Percentiles rank a stretch among this genome's conserved stretches.
These are phyloP conservation scores for Ophiostoma quercus DNA, from an alignment of 2,329 filamentous ascomycete genomes.

Conservation along the genomic window DNA sequence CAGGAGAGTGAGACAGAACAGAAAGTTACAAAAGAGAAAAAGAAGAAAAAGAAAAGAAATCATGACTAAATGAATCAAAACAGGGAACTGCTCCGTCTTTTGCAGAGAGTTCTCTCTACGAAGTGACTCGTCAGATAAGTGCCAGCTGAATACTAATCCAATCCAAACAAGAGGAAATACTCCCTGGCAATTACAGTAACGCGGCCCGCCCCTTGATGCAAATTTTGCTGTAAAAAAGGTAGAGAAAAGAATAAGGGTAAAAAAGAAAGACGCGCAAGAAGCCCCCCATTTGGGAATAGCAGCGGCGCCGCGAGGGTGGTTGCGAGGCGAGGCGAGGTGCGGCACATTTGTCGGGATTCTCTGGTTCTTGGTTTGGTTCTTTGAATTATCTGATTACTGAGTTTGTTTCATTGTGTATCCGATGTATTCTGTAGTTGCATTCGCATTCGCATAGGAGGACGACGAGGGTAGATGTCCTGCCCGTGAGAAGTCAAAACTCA, in stretches of 20 bases:
- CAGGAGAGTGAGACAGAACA: too few relatives aligned
- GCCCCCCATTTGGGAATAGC: slow-evolving; percentile 14
- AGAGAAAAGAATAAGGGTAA: background rate
- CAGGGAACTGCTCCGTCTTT: background rate
- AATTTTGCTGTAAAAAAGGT: too few relatives aligned
- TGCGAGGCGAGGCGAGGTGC: background rate
- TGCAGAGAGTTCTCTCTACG: background rate
- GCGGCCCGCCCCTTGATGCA: background rate
- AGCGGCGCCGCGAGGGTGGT: background rate
- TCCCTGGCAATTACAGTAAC: too few relatives aligned
- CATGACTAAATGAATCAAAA: background rate
- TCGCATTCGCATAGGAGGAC: too few relatives aligned
- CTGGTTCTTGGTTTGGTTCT: too few relatives aligned
- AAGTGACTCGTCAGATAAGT: background rate
- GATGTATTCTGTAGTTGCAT: too few relatives aligned
- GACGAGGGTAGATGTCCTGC: too few relatives aligned
- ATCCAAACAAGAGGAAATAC: too few relatives aligned
- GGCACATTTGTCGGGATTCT: slow-evolving; percentile 2
- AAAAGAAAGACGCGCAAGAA: background rate
- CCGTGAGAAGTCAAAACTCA: background rate
- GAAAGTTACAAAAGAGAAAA: background rate
- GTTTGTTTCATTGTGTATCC: too few relatives aligned
- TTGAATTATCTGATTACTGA: too few relatives aligned
- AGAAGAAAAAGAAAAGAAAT: background rate
- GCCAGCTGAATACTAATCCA: too few relatives aligned